Evolutionary conservation across 2,329 filamentous ascomycete genomes (phyloP).

Genomic region (Escovopsis weberi): DNA sequence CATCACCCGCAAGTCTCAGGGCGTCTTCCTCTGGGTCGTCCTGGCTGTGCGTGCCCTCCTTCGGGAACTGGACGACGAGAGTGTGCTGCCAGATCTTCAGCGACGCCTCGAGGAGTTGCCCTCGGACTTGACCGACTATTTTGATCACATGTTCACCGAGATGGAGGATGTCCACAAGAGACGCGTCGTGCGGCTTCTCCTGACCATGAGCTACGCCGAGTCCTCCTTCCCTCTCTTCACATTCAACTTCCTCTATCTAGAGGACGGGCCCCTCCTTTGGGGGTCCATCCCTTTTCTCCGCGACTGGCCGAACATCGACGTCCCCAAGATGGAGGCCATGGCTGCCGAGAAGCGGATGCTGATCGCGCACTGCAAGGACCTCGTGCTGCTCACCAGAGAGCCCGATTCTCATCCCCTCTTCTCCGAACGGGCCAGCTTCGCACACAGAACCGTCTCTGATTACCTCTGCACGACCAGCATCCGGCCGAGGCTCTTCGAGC

Average conservation of each 20-base stretch:
- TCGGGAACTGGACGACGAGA: neutral
- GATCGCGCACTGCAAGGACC: constrained; percentile 1
- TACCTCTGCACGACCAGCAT: constrained; percentile 1
- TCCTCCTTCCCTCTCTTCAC: constrained; percentile 1
- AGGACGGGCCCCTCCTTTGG: neutral
- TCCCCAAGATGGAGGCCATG: neutral
- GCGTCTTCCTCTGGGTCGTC: constrained; percentile 12
- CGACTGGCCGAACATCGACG: neutral
- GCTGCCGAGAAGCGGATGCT: neutral
- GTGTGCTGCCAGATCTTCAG: constrained; percentile 2
- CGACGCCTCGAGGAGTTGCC: constrained; percentile 4
- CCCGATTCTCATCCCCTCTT: neutral
- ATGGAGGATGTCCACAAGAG: constrained; percentile 2
- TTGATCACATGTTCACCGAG: constrained; percentile 2
- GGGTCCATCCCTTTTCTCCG: neutral
- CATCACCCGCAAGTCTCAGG: constrained; percentile 5
- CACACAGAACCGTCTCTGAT: constrained; percentile 3
- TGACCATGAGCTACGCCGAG: constrained; percentile 2
- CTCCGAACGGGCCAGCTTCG: constrained; percentile 1
- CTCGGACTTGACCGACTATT: constrained; percentile 4
- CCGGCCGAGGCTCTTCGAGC: neutral
- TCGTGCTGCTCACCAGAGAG: neutral
- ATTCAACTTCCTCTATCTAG: constrained; percentile 1
- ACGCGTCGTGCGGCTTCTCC: neutral
- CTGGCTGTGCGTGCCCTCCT: constrained; percentile 5